Evolutionary conservation across 2,329 filamentous ascomycete genomes (phyloP), one percentile per base, ranked within the genome.

Genomic region (Xylaria sp.): DNA sequence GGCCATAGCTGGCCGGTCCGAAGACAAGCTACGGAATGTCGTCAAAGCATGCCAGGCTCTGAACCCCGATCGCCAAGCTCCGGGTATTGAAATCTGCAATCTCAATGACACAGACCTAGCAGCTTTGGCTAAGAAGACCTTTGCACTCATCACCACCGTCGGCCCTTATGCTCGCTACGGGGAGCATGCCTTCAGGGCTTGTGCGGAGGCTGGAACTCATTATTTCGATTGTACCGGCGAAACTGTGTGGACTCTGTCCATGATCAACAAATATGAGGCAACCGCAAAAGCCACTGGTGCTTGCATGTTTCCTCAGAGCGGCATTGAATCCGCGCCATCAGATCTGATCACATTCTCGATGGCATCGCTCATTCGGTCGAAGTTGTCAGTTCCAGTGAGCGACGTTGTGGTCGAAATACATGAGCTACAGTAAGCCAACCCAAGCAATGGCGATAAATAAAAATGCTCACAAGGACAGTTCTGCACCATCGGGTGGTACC

Each of bases 221-320:
- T 88, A 88, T 61, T 66, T 87, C 37, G 85, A 87, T 66, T 80
- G 80, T 42, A 87, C 84, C 0, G 85, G 85, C 48, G 85, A 88
- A 67, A 72, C 78, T 9, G 77, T 81, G 1, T 87, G 79, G 73
- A 79, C 84, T 17, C 66, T 72, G n/a, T 70, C 72, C 21, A 88
- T 88, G 84, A 82, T 85, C 57, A 73, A 75, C 49, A 84, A 82
- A 63, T 85, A 87, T 64, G 79, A 84, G 50, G 63, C 67, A 2
- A 66, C 68, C 3, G 85, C 85, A 18, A 77, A 80, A 65, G 65
- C 71, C 26, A 80, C 72, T 18, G 84, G 84, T 13, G 81, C 82
- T 24, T 76, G 83, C 62, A 75, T 88, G 72, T 76, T 89, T 44
- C 83, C 85, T 9, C 83, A 88, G 68, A 76, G 76, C 57, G 86